A percentile compares a stretch with the other conserved stretches of the same genome.
Conservation (phyloP, 2,329 filamentous ascomycete species). For the Daldinia sp. region DNA sequence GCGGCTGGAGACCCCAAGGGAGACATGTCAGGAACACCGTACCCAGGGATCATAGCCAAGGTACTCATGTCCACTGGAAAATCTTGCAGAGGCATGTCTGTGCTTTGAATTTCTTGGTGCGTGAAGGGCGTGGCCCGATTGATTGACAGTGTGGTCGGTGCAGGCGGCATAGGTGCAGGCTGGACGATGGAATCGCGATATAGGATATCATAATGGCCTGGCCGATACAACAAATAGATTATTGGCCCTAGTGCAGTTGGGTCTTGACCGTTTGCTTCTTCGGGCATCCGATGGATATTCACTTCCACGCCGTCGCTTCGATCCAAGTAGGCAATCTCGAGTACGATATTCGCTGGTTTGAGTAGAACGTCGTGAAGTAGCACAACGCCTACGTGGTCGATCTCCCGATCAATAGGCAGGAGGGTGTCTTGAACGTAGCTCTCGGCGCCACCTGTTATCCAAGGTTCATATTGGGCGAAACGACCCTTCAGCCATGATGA, state of each 20-base stretch:
- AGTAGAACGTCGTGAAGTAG: constrained; percentile 83
- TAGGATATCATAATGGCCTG: constrained; percentile 92
- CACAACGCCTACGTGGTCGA: constrained; percentile 88
- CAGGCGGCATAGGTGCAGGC: constrained; percentile 47
- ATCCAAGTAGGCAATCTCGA: constrained; percentile 93
- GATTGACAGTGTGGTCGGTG: constrained; percentile 61
- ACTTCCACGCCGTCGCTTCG: constrained; percentile 82
- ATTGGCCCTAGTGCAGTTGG: constrained; percentile 60
- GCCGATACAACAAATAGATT: constrained; percentile 74
- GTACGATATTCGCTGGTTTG: constrained; percentile 79
- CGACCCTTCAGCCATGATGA: constrained; percentile 86
- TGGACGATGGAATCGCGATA: constrained; percentile 66
- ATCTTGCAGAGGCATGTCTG: constrained; percentile 55
- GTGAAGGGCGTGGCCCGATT: constrained; percentile 63
- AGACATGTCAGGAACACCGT: constrained; percentile 52
- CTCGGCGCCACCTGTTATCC: constrained; percentile 69
- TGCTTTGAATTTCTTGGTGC: constrained; percentile 59
- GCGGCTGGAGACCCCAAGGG: constrained; percentile 53
- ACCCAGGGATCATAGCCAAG: constrained; percentile 62
- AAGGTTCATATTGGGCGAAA: constrained; percentile 75
- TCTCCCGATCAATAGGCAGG: constrained; percentile 82
- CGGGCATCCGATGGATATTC: constrained; percentile 75
- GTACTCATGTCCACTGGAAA: constrained; percentile 60
- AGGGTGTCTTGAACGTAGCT: constrained; percentile 76
- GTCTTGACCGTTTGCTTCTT: constrained; percentile 63